These are phyloP conservation scores for Ceratocystis alfenasii DNA, from an alignment of 2,329 filamentous ascomycete genomes.

Conservation along the genomic window DNA sequence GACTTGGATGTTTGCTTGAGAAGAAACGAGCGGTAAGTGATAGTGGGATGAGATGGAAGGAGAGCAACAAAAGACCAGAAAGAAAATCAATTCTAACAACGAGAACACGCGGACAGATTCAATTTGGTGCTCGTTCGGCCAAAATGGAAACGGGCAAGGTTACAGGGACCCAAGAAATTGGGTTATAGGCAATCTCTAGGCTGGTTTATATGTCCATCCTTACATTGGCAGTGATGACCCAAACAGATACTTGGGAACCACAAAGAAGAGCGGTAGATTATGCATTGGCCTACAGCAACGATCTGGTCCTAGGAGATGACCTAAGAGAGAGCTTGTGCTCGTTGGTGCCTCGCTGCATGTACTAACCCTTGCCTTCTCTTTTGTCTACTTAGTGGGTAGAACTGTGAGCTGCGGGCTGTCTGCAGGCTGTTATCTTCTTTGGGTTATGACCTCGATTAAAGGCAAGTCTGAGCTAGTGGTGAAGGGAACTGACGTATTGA, in stretches of 20 bases:
- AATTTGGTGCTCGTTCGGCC: constrained; percentile 70
- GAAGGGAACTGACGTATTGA: background rate
- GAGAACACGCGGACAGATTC: constrained; percentile 43
- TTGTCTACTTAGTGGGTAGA: background rate
- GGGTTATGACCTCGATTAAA: constrained; percentile 43
- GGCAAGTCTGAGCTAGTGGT: constrained; percentile 51
- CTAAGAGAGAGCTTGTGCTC: constrained; percentile 31
- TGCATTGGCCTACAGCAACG: background rate
- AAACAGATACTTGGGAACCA: constrained; percentile 65
- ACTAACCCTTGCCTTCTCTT: constrained; percentile 16
- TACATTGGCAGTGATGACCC: constrained; percentile 48
- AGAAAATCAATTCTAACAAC: background rate
- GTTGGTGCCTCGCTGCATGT: constrained; percentile 43
- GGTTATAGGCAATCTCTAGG: background rate
- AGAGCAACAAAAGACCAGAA: too few relatives aligned
- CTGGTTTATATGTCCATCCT: background rate
- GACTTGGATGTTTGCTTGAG: constrained; percentile 8
- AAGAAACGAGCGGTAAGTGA: constrained; percentile 19
- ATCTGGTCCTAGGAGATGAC: constrained; percentile 19
- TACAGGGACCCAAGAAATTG: constrained; percentile 45
- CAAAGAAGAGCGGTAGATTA: background rate
- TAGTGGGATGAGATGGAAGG: constrained; percentile 12
- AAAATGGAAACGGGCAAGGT: constrained; percentile 64
- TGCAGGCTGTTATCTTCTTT: constrained; percentile 22
- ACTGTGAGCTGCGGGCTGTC: too few relatives aligned